phyloP scores from a whole-genome alignment of 495 filamentous ascomycete genomes.

The Daldinia loculata region DNA sequence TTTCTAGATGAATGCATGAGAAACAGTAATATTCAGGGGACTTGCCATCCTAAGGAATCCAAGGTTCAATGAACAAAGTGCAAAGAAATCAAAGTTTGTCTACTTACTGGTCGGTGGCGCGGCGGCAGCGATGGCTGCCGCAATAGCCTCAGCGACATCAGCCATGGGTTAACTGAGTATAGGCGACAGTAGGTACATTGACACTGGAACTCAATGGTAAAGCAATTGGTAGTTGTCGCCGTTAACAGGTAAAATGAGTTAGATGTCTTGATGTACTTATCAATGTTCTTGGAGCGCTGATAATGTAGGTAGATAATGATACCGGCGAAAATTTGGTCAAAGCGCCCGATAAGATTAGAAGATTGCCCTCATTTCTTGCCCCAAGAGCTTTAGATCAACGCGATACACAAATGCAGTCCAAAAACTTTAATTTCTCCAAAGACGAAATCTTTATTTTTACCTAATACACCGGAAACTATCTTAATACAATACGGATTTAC shows the following conservation, averaged over 20 bases:
- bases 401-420: conserved; percentile 51
- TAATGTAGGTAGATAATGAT: neutral
- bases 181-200: conserved; percentile 24
- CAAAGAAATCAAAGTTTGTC: conserved; percentile 4
- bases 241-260: conserved; percentile 9
- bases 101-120: conserved; percentile 43
- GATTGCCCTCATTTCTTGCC: conserved; percentile 58
- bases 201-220: conserved; percentile 22
- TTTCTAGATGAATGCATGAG: neutral
- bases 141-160: conserved; percentile 47
- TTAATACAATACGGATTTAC: neutral
- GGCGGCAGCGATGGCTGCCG: conserved; percentile 45
- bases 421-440: conserved; percentile 3
- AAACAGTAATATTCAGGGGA: neutral
- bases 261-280: conserved; percentile 19
- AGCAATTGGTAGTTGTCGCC: conserved; percentile 13
- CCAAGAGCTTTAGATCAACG: conserved; percentile 40
- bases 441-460: neutral
- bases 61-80: neutral
- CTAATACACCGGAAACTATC: neutral
- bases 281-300: conserved; percentile 13
- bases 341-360: conserved; percentile 48
- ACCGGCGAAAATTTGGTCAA: conserved; percentile 51
- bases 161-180: conserved; percentile 40
- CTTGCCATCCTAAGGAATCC: neutral